A percentile compares a stretch with the other conserved stretches of the same genome.
phyloP scores from a whole-genome alignment of 2,329 filamentous ascomycete species.

The Grosmannia serpens region DNA sequence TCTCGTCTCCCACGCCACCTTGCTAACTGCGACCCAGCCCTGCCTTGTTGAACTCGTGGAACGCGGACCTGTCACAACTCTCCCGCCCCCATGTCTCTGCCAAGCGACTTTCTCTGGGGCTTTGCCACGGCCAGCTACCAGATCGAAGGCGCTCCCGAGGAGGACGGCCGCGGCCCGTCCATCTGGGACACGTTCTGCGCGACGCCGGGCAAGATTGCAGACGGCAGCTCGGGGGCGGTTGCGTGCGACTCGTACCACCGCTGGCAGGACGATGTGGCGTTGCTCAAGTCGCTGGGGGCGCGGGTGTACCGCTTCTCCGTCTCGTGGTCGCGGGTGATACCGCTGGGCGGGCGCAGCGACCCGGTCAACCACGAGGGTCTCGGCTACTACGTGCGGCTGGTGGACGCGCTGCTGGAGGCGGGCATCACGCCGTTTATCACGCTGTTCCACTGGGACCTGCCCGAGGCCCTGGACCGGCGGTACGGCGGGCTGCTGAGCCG shows the following conservation, averaged over 20 bases:
- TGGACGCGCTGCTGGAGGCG: conserved; percentile 64
- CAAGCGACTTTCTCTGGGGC: conserved; percentile 64
- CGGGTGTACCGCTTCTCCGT: conserved; percentile 75
- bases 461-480: conserved; percentile 63
- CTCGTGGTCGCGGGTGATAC: conserved; percentile 76
- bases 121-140: conserved; percentile 84
- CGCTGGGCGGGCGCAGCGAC: conserved; percentile 72
- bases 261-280: conserved; percentile 61
- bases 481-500: conserved; percentile 76
- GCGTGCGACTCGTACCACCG: conserved; percentile 84
- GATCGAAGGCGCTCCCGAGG: conserved; percentile 64
- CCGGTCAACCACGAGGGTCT: conserved; percentile 69
- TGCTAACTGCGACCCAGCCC: neutral
- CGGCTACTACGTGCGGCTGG: conserved; percentile 66
- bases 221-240: conserved; percentile 60
- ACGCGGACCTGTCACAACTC: too few species aligned
- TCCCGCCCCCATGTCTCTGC: conserved; percentile 40
- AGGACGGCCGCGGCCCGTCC: conserved; percentile 68
- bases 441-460: conserved; percentile 81
- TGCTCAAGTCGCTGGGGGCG: conserved; percentile 64
- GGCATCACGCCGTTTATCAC: conserved; percentile 75
- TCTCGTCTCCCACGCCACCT: too few species aligned
- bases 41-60: too few species aligned
- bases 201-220: conserved; percentile 71
- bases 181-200: conserved; percentile 89